Conservation (phyloP, 371 early-diverging fungal species). For the Rhizopus delemar region DNA sequence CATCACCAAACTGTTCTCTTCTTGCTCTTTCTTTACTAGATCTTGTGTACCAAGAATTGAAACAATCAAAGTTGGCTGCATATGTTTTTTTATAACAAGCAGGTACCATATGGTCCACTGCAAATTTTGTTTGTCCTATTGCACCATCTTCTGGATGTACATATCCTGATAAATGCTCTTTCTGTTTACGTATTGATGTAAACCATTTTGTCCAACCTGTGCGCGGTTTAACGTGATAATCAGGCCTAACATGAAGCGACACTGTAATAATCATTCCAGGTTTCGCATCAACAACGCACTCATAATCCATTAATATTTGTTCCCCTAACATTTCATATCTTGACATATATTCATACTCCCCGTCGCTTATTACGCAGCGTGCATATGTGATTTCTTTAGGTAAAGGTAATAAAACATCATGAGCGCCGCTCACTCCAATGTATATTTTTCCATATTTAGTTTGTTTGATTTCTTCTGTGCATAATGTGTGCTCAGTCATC, state of each 20-base stretch:
- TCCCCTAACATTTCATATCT: slow-evolving; percentile 34
- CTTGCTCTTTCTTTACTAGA: slow-evolving; percentile 27
- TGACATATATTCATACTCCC: slow-evolving; percentile 42
- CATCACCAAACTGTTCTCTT: slow-evolving; percentile 38
- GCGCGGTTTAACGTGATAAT: slow-evolving; percentile 43
- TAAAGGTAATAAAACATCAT: slow-evolving; percentile 31
- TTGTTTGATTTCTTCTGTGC: slow-evolving; percentile 6
- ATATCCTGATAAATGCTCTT: slow-evolving; percentile 43
- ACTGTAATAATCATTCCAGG: slow-evolving; percentile 51
- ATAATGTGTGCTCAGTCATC: slow-evolving; percentile 11
- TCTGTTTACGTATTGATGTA: slow-evolving; percentile 34
- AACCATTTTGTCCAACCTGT: slow-evolving; percentile 34
- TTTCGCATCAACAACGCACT: slow-evolving; percentile 41
- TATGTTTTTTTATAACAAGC: slow-evolving; percentile 44
- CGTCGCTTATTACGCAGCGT: slow-evolving; percentile 41
- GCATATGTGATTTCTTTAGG: slow-evolving; percentile 43
- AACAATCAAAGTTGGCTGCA: slow-evolving; percentile 41
- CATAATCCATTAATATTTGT: slow-evolving; percentile 45
- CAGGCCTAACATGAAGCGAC: slow-evolving; percentile 48
- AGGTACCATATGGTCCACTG: slow-evolving; percentile 43
- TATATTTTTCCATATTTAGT: slow-evolving; percentile 34
- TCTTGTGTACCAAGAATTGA: slow-evolving; percentile 47
- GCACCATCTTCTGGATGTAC: slow-evolving; percentile 50
- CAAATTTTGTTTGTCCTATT: slow-evolving; percentile 47
- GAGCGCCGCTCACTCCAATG: slow-evolving; percentile 36